These are phyloP conservation scores for Neurospora crassa DNA, from an alignment of 2,329 filamentous ascomycete species.

Conservation along the genomic window DNA sequence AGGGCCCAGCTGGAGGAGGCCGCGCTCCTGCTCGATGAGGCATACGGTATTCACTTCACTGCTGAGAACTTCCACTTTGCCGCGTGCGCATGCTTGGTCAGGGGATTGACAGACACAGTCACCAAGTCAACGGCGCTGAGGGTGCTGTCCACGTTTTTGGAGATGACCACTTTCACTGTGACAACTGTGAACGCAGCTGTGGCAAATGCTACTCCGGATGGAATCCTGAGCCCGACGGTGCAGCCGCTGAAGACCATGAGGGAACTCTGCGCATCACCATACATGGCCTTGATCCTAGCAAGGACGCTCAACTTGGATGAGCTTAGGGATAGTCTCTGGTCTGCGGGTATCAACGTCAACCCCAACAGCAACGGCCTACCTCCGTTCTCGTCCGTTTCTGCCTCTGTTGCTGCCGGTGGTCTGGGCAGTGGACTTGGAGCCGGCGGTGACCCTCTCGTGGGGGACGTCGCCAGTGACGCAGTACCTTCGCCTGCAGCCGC, in stretches of 20 bases:
- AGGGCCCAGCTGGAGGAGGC: slow-evolving; percentile 52
- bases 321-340: slow-evolving; percentile 53
- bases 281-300: slow-evolving; percentile 50
- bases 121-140: slow-evolving; percentile 50
- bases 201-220: slow-evolving; percentile 5
- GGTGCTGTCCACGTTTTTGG: slow-evolving; percentile 52
- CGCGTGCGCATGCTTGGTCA: slow-evolving; percentile 52
- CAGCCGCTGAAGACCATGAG: slow-evolving; percentile 12
- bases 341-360: slow-evolving; percentile 41
- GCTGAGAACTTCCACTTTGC: slow-evolving; percentile 58
- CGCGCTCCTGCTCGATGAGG: slow-evolving; percentile 50
- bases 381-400: background rate
- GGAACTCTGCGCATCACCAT: slow-evolving; percentile 39
- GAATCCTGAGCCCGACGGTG: slow-evolving; percentile 18
- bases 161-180: slow-evolving; percentile 33
- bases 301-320: slow-evolving; percentile 49
- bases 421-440: background rate
- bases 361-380: slow-evolving; percentile 24
- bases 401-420: background rate
- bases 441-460: background rate
- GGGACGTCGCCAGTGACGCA: background rate
- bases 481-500: background rate
- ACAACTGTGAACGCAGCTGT: slow-evolving; percentile 1
- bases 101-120: slow-evolving; percentile 52
- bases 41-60: slow-evolving; percentile 57